These are phyloP conservation scores for Aquilaria yunnanensis DNA, from an alignment of 345 rosid species.

Conservation along the genomic window DNA sequence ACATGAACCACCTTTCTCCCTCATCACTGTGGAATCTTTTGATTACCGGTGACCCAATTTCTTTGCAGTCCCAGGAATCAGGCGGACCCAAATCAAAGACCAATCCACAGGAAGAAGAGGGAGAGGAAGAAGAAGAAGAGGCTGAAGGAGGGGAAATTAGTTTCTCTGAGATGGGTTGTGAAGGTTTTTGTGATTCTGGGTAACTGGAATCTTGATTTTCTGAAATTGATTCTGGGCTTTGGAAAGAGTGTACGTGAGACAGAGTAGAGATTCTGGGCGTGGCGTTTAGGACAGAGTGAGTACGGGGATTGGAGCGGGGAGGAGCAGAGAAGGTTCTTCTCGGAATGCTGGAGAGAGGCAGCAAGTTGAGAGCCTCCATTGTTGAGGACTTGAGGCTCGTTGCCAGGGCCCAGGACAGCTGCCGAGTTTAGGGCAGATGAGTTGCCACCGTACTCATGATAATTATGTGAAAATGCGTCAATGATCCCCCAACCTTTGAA, in stretches of 20 bases:
- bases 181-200: slow-evolving; percentile 6
- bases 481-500: no score
- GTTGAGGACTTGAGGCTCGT: slow-evolving; percentile 4
- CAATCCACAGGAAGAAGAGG: slow-evolving; percentile 34
- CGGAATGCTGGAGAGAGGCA: slow-evolving; percentile 17
- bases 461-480: no score
- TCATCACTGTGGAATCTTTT: slow-evolving; percentile 75
- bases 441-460: no score
- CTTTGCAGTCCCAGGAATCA: slow-evolving; percentile 60
- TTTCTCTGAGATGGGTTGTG: slow-evolving; percentile 13
- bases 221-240: slow-evolving; percentile 30
- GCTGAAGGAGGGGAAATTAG: slow-evolving; percentile 15
- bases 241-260: slow-evolving; percentile 44
- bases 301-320: slow-evolving; percentile 16
- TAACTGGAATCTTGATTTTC: slow-evolving; percentile 19
- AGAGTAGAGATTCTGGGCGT: slow-evolving; percentile 14
- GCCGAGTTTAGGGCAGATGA: no score
- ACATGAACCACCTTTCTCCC: slow-evolving; percentile 89
- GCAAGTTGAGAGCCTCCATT: slow-evolving; percentile 29
- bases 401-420: no score
- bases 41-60: slow-evolving; percentile 80
- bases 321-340: slow-evolving; percentile 10
- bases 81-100: slow-evolving; percentile 51
- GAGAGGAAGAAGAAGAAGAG: slow-evolving; percentile 3
- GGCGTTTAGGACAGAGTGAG: slow-evolving; percentile 15